Evolutionary conservation across 176 grass and related monocot genomes (phyloP).

Genomic region (Juncus effusus): DNA sequence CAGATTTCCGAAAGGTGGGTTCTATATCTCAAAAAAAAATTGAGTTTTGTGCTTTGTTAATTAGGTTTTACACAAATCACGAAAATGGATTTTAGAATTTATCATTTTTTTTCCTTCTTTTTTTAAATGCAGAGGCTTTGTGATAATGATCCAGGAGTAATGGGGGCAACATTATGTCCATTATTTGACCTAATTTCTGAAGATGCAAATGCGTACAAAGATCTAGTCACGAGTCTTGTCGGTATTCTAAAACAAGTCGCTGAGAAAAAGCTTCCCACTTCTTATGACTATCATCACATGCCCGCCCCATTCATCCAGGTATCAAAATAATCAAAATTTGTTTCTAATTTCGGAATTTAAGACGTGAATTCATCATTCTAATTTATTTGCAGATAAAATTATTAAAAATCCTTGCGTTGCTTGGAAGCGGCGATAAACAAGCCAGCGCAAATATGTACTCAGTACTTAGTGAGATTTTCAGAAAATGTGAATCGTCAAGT

Average conservation of each 20-base stretch:
- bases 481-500: slow-evolving; percentile 86
- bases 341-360: slow-evolving; percentile 17
- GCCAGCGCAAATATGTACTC: slow-evolving; percentile 85
- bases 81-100: neutral
- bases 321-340: slow-evolving; percentile 4
- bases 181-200: slow-evolving; percentile 86
- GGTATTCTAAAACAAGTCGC: slow-evolving; percentile 99
- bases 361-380: slow-evolving; percentile 23
- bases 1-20: slow-evolving; percentile 86
- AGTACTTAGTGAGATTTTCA: slow-evolving; percentile 84
- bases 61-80: neutral
- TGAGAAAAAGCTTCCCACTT: slow-evolving; percentile 90
- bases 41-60: neutral
- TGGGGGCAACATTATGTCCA: slow-evolving; percentile 89
- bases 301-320: slow-evolving; percentile 99
- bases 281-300: slow-evolving; percentile 99
- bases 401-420: slow-evolving; percentile 89
- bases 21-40: neutral
- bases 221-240: slow-evolving; percentile 89
- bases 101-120: slow-evolving; percentile 5
- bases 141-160: slow-evolving; percentile 96
- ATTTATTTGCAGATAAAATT: slow-evolving; percentile 78
- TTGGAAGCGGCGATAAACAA: slow-evolving; percentile 91
- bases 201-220: slow-evolving; percentile 89
- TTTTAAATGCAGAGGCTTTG: slow-evolving; percentile 64